A percentile compares a stretch with the other conserved stretches of the same genome.
These are phyloP conservation scores for Naumovozyma castellii DNA, from an alignment of 805 yeast species.

Conservation along the genomic window DNA sequence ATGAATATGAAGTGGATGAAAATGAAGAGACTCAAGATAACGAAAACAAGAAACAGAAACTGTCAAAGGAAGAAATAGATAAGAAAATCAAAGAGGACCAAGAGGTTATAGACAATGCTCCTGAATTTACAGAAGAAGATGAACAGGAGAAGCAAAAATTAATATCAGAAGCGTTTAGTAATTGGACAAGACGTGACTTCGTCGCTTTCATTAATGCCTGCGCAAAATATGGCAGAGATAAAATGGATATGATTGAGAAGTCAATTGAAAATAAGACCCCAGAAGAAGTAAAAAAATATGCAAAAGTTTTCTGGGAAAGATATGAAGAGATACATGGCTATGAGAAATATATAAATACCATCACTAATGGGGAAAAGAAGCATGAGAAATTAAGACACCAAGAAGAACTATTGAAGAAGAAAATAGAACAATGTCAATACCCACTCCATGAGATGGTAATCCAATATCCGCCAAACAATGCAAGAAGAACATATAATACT, in stretches of 20 bases:
- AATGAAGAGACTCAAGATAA: conserved; percentile 5
- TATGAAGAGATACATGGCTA: conserved; percentile 55
- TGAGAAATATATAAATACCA: conserved; percentile 62
- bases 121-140: conserved; percentile 58
- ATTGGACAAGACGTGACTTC: conserved; percentile 71
- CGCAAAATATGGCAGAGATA: conserved; percentile 55
- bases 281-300: conserved; percentile 52
- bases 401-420: conserved; percentile 43
- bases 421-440: conserved; percentile 43
- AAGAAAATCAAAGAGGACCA: conserved; percentile 34
- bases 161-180: conserved; percentile 48
- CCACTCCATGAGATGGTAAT: conserved; percentile 57
- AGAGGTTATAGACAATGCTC: conserved; percentile 45
- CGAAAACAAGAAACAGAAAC: conserved; percentile 14
- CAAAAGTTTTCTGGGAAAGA: conserved; percentile 54
- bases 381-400: conserved; percentile 46
- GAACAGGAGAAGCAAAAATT: conserved; percentile 41
- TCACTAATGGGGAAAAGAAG: conserved; percentile 66
- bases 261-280: conserved; percentile 47
- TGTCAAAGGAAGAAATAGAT: conserved; percentile 13
- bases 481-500: conserved; percentile 61
- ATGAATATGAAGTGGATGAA: conserved; percentile 2
- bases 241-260: conserved; percentile 40
- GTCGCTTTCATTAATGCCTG: conserved; percentile 60
- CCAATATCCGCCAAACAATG: conserved; percentile 75